Base-by-base conservation (phyloP, 768 basidiomycete species). In the Pleurotus sapidus region DNA sequence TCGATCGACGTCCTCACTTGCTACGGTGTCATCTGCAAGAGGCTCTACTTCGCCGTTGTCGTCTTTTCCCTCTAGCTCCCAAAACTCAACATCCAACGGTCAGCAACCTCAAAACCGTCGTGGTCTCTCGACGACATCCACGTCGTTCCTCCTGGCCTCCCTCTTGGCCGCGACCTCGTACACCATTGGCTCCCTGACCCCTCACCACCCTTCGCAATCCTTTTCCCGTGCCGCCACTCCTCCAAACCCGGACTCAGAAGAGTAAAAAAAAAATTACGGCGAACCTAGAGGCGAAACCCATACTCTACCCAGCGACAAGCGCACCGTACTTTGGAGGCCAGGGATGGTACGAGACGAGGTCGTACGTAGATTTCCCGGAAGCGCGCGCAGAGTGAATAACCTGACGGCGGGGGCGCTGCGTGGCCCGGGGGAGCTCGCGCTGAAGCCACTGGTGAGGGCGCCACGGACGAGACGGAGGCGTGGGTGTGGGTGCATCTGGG, bases 351-450 rank as follows among this genome's bases (percentile, higher is more conserved):
- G 91, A 89, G 69, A 76, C 79, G 20, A 82, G 93, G 49, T 93
- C 92, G 40, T 94, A 91, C 68, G 70, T 72, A 9, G 72, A 77
- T n/a, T 82, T 86, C 24, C 87, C 93, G 0, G 87, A 88, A 58
- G 86, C 88, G 57, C 74, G 25, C 25, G 84, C 55, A 78, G 88
- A 1, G 88, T 87, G 56, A 94, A 99, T 71, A 89, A 84, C 59
- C 75, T 99, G 48, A 91, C 93, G 0, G 86, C 87, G 2, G 94
- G 93, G 4, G 80, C 93, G 1, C 76, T 99, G n/a, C 76, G 86
- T 25, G 96, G 94, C 1, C 93, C 95, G 0, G 92, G 92, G 3
- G 89, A 84, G 68, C 79, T 99, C 3, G 92, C 94, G 0, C 68
- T 96, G 56, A 77, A 80, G 17, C 93, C 95, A 3, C 66, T 98